A percentile compares a stretch with the other conserved stretches of the same genome.
Conservation (phyloP, 2,329 filamentous ascomycete genomes). For the Aspergillus tanneri region DNA sequence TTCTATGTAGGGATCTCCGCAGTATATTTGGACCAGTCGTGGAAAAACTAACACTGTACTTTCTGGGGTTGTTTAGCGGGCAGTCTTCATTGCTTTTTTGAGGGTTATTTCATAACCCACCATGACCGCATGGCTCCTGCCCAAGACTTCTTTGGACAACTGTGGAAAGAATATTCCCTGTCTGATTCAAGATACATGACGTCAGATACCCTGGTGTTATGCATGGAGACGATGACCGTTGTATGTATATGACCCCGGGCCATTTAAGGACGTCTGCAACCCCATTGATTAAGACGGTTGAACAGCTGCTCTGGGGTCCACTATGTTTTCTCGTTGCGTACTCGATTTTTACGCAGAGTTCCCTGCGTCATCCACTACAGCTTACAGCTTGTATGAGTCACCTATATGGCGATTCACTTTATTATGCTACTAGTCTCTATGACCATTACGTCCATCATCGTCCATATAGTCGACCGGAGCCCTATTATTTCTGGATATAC, state of each 20-base stretch:
- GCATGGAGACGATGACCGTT: constrained; percentile 78
- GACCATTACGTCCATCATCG: constrained; percentile 57
- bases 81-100: constrained; percentile 73
- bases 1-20: constrained; percentile 56
- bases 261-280: neutral
- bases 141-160: constrained; percentile 74
- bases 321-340: constrained; percentile 58
- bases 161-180: constrained; percentile 90
- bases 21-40: neutral
- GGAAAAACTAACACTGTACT: constrained; percentile 28
- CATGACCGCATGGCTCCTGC: constrained; percentile 64
- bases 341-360: constrained; percentile 54
- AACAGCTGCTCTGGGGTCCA: constrained; percentile 60
- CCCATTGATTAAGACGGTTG: constrained; percentile 3
- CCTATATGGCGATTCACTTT: constrained; percentile 63
- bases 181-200: constrained; percentile 86
- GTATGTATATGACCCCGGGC: constrained; percentile 48
- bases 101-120: constrained; percentile 78
- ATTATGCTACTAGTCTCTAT: constrained; percentile 63
- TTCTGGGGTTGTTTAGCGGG: constrained; percentile 35
- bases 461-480: constrained; percentile 61
- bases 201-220: constrained; percentile 79
- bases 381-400: constrained; percentile 62
- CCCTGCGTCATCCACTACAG: constrained; percentile 60
- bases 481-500: constrained; percentile 65